Evolutionary conservation across 768 basidiomycete species (phyloP).

Genomic region (Kockovaella imperatae): DNA sequence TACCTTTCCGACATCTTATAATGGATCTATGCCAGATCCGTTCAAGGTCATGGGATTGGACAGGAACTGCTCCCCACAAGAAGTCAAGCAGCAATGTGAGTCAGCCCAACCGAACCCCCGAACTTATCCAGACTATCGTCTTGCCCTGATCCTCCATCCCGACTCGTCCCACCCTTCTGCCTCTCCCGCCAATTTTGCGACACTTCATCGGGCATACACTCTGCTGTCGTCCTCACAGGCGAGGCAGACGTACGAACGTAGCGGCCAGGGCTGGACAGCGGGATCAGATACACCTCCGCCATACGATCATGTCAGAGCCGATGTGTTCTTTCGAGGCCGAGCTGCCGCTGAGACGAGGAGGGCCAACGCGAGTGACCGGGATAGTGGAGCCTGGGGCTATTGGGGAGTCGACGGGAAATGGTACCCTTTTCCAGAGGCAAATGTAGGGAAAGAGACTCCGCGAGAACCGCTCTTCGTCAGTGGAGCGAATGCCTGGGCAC

Average conservation of each 20-base stretch:
- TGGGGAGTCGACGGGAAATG: background rate
- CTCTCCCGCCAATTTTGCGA: constrained; percentile 33
- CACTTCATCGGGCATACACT: constrained; percentile 35
- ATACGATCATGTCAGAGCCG: constrained; percentile 3
- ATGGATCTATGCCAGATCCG: constrained; percentile 32
- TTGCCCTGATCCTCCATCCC: constrained; percentile 42
- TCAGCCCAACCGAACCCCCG: background rate
- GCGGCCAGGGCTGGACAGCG: constrained; percentile 36
- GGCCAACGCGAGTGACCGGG: constrained; percentile 1
- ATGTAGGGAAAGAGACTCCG: background rate
- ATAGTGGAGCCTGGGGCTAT: background rate
- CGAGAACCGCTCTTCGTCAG: background rate
- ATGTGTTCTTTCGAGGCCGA: constrained; percentile 3
- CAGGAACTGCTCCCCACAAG: constrained; percentile 17
- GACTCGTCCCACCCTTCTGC: constrained; percentile 40
- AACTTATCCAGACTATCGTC: constrained; percentile 33
- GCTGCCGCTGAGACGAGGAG: constrained; percentile 1
- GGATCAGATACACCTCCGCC: constrained; percentile 1
- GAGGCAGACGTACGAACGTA: constrained; percentile 24
- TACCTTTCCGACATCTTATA: constrained; percentile 24
- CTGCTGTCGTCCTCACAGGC: constrained; percentile 30
- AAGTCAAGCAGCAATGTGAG: constrained; percentile 40
- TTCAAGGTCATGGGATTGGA: constrained; percentile 39
- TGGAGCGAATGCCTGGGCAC: background rate
- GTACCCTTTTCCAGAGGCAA: background rate